Evolutionary conservation across 129 eudicot species (phyloP).

Genomic region (Artemisia tridentata): DNA sequence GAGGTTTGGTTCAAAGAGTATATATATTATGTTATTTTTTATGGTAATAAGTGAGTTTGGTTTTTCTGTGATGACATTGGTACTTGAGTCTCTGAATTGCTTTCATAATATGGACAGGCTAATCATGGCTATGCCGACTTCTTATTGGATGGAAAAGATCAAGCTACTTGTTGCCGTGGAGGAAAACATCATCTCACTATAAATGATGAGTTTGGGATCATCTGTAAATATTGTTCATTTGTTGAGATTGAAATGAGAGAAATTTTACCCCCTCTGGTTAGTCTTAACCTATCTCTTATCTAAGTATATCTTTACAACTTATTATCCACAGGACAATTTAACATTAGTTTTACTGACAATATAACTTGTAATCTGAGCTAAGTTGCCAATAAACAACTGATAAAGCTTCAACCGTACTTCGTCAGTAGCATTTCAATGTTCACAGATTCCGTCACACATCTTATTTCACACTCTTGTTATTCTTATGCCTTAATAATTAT

Average conservation of each 20-base stretch:
- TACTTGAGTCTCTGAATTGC: constrained; percentile 1
- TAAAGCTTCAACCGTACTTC: constrained; percentile 8
- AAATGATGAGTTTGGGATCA: constrained; percentile 60
- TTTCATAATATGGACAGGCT: constrained; percentile 33
- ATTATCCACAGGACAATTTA: constrained; percentile 11
- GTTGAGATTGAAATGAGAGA: constrained; percentile 54
- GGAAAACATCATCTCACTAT: constrained; percentile 45
- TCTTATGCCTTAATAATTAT: background rate
- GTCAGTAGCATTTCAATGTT: constrained; percentile 7
- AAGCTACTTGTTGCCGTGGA: constrained; percentile 34
- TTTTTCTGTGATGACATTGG: background rate
- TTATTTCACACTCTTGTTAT: background rate
- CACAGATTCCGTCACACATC: background rate
- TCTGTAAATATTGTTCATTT: constrained; percentile 48
- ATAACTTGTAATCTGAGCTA: constrained; percentile 6
- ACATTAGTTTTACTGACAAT: background rate
- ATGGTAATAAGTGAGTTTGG: background rate
- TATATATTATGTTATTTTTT: background rate
- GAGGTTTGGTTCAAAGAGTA: background rate
- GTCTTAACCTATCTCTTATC: constrained; percentile 19
- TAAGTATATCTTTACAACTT: constrained; percentile 2
- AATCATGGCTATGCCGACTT: constrained; percentile 21
- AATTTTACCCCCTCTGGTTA: constrained; percentile 57
- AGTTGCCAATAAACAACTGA: too few species aligned
- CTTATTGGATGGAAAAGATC: constrained; percentile 14